Conservation (phyloP, 1,284 basidiomycete genomes). For the Ganoderma meredithae region DNA sequence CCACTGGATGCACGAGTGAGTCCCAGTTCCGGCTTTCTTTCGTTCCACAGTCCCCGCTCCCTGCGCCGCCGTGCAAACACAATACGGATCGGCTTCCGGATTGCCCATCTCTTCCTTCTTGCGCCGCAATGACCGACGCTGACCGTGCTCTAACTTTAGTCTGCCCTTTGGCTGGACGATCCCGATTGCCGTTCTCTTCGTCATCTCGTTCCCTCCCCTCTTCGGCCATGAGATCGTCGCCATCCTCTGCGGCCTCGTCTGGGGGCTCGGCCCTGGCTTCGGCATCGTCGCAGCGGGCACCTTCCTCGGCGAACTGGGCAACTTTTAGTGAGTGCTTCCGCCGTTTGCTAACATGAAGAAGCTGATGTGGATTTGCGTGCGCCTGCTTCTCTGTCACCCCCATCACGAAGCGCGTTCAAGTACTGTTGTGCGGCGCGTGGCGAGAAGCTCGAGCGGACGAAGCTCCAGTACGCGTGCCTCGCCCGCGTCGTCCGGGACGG, state of each 20-base stretch:
- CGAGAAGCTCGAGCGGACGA: slow-evolving; percentile 75
- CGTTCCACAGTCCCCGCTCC: background rate
- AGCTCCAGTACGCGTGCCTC: slow-evolving; percentile 80
- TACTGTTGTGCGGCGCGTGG: slow-evolving; percentile 69
- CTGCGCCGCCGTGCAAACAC: background rate
- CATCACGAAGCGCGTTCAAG: slow-evolving; percentile 61
- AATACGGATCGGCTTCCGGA: background rate
- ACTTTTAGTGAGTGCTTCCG: slow-evolving; percentile 63
- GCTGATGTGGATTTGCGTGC: background rate
- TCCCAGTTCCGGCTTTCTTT: slow-evolving; percentile 11
- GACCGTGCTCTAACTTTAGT: slow-evolving; percentile 27
- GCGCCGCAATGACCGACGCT: background rate
- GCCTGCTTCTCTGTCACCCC: background rate
- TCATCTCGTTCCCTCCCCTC: slow-evolving; percentile 81
- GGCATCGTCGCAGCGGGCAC: slow-evolving; percentile 73
- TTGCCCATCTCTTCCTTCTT: background rate
- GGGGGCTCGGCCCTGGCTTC: slow-evolving; percentile 74
- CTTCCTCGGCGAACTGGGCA: slow-evolving; percentile 72
- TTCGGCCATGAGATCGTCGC: slow-evolving; percentile 84
- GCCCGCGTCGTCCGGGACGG: slow-evolving; percentile 81
- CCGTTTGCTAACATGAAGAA: background rate
- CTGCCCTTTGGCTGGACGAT: slow-evolving; percentile 75
- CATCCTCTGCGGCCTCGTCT: slow-evolving; percentile 80
- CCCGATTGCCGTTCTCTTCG: slow-evolving; percentile 81
- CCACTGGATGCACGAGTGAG: slow-evolving; percentile 56